Evolutionary conservation across 108 stramenopile species (phyloP), one percentile per base, ranked within the genome.

Genomic region (Nitzschia sp.): DNA sequence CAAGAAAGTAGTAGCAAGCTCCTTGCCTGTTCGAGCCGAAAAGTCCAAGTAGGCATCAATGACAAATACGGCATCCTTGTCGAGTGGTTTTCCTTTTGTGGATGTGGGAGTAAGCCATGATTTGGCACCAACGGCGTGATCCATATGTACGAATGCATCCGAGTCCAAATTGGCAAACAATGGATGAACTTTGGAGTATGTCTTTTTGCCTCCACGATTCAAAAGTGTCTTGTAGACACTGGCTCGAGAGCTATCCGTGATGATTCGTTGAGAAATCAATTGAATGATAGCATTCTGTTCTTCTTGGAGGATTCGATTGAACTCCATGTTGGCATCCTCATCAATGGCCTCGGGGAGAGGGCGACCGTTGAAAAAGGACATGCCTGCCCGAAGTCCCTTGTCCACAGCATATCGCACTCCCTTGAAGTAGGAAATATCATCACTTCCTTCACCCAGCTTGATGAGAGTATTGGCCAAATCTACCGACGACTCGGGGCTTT

Each of bases 291-390:
- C 66, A 2, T 69, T 37, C 41, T 85, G 83, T 52, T 93, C 92
- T 55, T 91, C 77, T 29, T 55, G 67, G 43, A 93, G 76, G 10
- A 89, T 63, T 41, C 68, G 61, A 40, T 80, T 72, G 2, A 85
- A 41, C 20, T 65, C 62, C 44, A 77, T 68, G 42, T 46, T 43
- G 55, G 63, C 76, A 7, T 82, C 76, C 42, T 67, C 53, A n/a
- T 65, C 53, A 39, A 67, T 67, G 22, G 43, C 46, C 20, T 21
- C 24, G 7, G 89, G 86, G 20, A 93, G 52, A 5, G 92, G 89
- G 21, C 86, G 81, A n/a, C 92, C 92, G 63, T 93, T 93, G 46
- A 90, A 62, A 65, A 93, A 93, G 55, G 79, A 77, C 89, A 91
- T 89, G 1, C 92, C 92, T 37, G 83, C 73, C 29, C 34, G 57